Percentiles rank a stretch among this genome's conserved stretches.
These are phyloP conservation scores for Seiridium cupressi DNA, from an alignment of 2,329 filamentous ascomycete genomes.

Conservation along the genomic window DNA sequence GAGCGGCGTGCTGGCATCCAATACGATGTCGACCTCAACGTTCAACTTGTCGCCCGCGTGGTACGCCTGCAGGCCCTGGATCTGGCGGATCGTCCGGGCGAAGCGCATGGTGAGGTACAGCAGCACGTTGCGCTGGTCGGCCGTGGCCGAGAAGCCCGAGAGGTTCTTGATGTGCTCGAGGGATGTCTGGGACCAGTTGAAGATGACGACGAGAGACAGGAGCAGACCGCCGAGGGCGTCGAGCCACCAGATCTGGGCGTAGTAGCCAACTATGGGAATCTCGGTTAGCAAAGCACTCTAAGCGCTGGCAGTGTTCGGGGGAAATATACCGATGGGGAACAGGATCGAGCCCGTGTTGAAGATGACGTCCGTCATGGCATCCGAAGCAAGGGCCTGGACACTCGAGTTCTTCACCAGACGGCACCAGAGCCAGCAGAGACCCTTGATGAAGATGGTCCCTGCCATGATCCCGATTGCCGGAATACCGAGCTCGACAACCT, in stretches of 20 bases:
- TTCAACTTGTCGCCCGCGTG: slow-evolving; percentile 84
- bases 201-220: slow-evolving; percentile 75
- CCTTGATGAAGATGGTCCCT: slow-evolving; percentile 77
- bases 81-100: slow-evolving; percentile 80
- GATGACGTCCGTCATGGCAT: slow-evolving; percentile 71
- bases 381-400: slow-evolving; percentile 70
- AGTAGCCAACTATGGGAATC: slow-evolving; percentile 60
- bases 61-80: slow-evolving; percentile 82
- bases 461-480: slow-evolving; percentile 80
- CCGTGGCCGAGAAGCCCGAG: slow-evolving; percentile 73
- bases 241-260: slow-evolving; percentile 77
- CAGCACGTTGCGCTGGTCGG: slow-evolving; percentile 35
- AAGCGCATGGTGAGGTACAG: slow-evolving; percentile 94
- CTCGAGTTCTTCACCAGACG: slow-evolving; percentile 82
- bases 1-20: slow-evolving; percentile 72
- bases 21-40: slow-evolving; percentile 79
- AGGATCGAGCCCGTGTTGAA: slow-evolving; percentile 90
- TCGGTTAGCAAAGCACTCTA: slow-evolving; percentile 10
- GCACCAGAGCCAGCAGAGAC: slow-evolving; percentile 83
- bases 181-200: slow-evolving; percentile 75
- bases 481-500: slow-evolving; percentile 69
- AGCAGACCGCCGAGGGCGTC: slow-evolving; percentile 76
- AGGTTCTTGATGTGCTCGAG: slow-evolving; percentile 77
- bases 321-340: slow-evolving; percentile 64
- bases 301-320: background rate